Base-by-base conservation (phyloP, 768 basidiomycete genomes). In the Lepiota subincarnata region DNA sequence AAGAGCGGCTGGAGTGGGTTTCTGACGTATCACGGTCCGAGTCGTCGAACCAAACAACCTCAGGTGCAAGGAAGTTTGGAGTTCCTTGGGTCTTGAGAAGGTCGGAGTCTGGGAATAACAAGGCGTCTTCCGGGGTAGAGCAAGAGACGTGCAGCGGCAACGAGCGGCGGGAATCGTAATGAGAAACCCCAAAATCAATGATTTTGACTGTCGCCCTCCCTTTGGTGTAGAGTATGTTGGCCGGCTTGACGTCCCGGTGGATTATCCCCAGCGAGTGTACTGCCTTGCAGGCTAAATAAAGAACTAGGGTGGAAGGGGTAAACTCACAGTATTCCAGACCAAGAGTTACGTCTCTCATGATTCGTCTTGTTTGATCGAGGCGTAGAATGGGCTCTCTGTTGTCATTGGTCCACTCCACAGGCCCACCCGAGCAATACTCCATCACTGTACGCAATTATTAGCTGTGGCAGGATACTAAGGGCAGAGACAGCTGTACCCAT, bases 221-320 rank as follows among this genome's bases (percentile, higher is more conserved):
- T 40, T 57, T 60, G 6, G 69, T 67, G 60, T 93, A 86, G 13
- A 94, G 71, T 26, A 95, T 78, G 65, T 94, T 94, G 70, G 90
- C 87, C 7, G 92, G 92, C 66, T 95, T 94, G 63, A 95, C 81
- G 64, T 95, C 92, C 24, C 92, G 86, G 68, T 94, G 92, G 48
- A 89, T 86, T 67, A 95, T 92, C 56, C 73, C 72, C 53, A 68
- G 65, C 43, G 66, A 60, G 50, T 76, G 72, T 13, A 76, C 73
- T 76, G 48, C 19, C 36, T 6, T 47, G 26, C 14, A 39, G 22
- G 20, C 51, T 54, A 14, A 53, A 52, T 24, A 12, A 41, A 22
- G 13, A 35, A 40, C 16, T 40, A 20, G 36, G 16, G 34, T 50
- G 28, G 34, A 31, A 55, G 28, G 41, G 37, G n/a, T 40, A 5